Evolutionary conservation across 768 basidiomycete genomes (phyloP), one percentile per base, ranked within the genome.

Genomic region (Cyathus striatus): DNA sequence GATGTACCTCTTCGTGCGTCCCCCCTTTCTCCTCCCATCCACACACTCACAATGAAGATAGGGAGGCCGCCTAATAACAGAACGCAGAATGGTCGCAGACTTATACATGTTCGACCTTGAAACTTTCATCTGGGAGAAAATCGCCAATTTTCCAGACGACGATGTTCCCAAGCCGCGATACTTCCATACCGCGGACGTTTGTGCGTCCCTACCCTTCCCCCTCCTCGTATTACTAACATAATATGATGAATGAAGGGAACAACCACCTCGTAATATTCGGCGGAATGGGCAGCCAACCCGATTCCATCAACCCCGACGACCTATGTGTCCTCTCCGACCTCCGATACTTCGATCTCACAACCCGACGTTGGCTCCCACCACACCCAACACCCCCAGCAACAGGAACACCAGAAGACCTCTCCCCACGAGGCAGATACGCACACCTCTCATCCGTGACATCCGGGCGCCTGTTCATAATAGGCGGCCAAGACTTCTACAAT

Each of bases 301-400:
- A 86, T 49, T 76, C 83, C 1, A 66, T 74, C 34, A 82, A 76
- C 53, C 75, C 83, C 5, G 87, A 90, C 44, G 87, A 91, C 49
- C 77, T 93, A 21, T 89, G 86, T 48, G 95, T 97, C n/a, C 67
- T 96, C 43, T 87, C 86, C 56, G 96, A 97, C 59, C 82, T 97
- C 33, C 86, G 89, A 48, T 81, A 96, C 56, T 93, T 90, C 62
- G 84, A 96, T 64, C 72, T 94, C 45, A 55, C 72, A 5, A 71
- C 79, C 3, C 69, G 73, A 36, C 76, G 64, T 53, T 96, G 95
- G 93, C 62, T 90, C 17, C 79, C 85, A 5, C 54, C 51, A 57
- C 9, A 59, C 62, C 63, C 23, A 53, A n/a, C n/a, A n/a, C n/a
- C n/a, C n/a, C 40, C 46, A 66, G 33, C 59, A 66, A 25, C 55